Base-by-base conservation (phyloP, 2,329 filamentous ascomycete species). In the Mollisiaceae sp. region DNA sequence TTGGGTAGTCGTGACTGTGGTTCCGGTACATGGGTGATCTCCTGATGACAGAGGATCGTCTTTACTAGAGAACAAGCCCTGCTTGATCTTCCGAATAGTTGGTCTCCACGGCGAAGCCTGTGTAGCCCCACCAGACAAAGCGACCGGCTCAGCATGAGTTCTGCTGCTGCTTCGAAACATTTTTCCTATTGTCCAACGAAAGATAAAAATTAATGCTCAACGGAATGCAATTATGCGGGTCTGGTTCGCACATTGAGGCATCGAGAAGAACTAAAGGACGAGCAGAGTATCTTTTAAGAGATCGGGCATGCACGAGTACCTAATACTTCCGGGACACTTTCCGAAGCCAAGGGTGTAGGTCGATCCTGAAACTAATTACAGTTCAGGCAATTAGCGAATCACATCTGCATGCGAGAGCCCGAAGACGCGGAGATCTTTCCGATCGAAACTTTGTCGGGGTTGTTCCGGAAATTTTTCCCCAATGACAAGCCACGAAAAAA, bases 71-170 rank as follows among this genome's bases (percentile, higher is more conserved):
- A 67, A 69, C n/a, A 69, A 24, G 1, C 62, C 59, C 18, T 45
- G 22, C 38, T 63, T 66, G 18, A 69, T 60, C 35, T 43, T 63
- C 11, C 62, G 63, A 9, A 69, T 38, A 8, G 56, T 41, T 15
- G 62, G 67, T 35, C 55, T 65, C 67, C 67, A 69, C 9, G 50
- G 54, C 8, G 60, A 61, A 22, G 1, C 20, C 41, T 60, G 18
- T 32, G 43, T 32, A 27, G 52, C 45, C 15, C 41, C 24, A 35
- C 36, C 36, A 27, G n/a, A 41, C 12, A 45, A 18, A 41, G 41
- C 36, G 36, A 63, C 38, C 9, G 65, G 52, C 41, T 62, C 58
- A 12, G 20, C 35, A 15, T 59, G 50, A 43, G 55, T 52, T 67
- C 43, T 64, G 39, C 45, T 60, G 18, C 45, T 52, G n/a, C 60